Evolutionary conservation across 2,329 filamentous ascomycete species (phyloP).

Genomic region (Xylariaceae sp.): DNA sequence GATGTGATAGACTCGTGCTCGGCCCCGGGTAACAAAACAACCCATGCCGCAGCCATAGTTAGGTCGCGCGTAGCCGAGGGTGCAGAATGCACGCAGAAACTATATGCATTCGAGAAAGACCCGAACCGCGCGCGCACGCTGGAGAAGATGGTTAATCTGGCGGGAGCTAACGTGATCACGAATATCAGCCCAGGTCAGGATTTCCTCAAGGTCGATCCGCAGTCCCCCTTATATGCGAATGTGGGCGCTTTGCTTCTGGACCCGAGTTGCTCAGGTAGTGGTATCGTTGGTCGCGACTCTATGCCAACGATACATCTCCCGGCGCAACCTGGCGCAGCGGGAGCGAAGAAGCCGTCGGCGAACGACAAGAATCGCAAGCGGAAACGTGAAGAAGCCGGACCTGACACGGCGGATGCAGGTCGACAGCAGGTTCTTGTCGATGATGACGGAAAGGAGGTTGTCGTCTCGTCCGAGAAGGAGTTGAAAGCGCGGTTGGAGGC

Average conservation of each 20-base stretch:
- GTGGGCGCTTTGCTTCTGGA: conserved; percentile 83
- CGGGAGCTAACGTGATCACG: conserved; percentile 63
- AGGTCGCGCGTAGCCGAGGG: conserved; percentile 38
- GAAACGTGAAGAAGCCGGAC: conserved; percentile 37
- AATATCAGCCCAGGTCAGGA: conserved; percentile 69
- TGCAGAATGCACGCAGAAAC: conserved; percentile 36
- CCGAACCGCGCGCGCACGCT: conserved; percentile 65
- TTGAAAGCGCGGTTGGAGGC: conserved; percentile 18
- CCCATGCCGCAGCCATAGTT: conserved; percentile 77
- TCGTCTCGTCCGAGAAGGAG: conserved; percentile 49
- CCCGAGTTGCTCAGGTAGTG: conserved; percentile 92
- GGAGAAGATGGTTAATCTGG: conserved; percentile 75
- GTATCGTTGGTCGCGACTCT: conserved; percentile 85
- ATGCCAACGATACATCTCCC: conserved; percentile 62
- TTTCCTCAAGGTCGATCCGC: conserved; percentile 71
- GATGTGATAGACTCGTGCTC: conserved; percentile 90
- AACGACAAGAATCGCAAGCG: conserved; percentile 38
- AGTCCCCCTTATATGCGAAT: conserved; percentile 53
- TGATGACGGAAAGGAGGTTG: conserved; percentile 51
- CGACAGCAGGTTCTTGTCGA: conserved; percentile 42
- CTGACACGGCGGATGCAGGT: conserved; percentile 1
- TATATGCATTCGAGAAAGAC: conserved; percentile 80
- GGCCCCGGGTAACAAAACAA: conserved; percentile 96
- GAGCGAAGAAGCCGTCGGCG: conserved; percentile 38
- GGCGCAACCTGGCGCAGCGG: conserved; percentile 28